Conservation (phyloP, 2,329 filamentous ascomycete genomes). For the Colletotrichum agaves region DNA sequence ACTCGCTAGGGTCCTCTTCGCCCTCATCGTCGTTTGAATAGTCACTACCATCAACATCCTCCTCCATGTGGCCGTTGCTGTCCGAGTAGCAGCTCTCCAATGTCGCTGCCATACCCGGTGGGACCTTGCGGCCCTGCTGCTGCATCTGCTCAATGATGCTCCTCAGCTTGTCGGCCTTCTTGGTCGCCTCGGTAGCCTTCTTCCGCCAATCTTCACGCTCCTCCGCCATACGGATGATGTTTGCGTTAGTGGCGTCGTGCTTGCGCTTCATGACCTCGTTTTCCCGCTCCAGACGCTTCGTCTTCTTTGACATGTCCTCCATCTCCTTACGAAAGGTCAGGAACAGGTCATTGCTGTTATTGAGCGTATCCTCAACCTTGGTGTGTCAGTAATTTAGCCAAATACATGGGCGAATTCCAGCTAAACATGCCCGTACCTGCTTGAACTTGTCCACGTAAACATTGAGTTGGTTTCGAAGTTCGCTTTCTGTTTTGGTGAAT, state of each 20-base stretch:
- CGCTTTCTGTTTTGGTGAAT: conserved; percentile 95
- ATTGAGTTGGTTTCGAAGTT: conserved; percentile 93
- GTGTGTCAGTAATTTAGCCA: conserved; percentile 41
- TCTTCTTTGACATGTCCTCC: conserved; percentile 99
- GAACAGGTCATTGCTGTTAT: conserved; percentile 98
- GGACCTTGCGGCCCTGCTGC: conserved; percentile 84
- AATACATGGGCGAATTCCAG: background rate
- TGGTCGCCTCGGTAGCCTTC: conserved; percentile 60
- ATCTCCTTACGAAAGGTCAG: conserved; percentile 98
- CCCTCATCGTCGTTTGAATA: conserved; percentile 73
- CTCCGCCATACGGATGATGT: conserved; percentile 97
- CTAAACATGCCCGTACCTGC: conserved; percentile 73
- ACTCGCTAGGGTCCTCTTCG: conserved; percentile 71
- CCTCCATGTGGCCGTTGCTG: conserved; percentile 58
- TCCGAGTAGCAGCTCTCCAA: conserved; percentile 70
- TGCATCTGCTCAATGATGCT: conserved; percentile 97
- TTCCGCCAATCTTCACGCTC: conserved; percentile 87
- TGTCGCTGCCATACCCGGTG: conserved; percentile 70
- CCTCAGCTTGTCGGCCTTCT: conserved; percentile 91
- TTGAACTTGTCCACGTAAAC: conserved; percentile 99
- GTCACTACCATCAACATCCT: conserved; percentile 70
- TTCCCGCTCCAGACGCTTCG: conserved; percentile 95
- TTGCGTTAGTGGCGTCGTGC: conserved; percentile 91
- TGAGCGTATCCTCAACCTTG: conserved; percentile 97
- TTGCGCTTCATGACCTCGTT: conserved; percentile 92